Evolutionary conservation across 805 yeast species (phyloP), one percentile per base, ranked within the genome.

Genomic region (Yarrowia sp.): DNA sequence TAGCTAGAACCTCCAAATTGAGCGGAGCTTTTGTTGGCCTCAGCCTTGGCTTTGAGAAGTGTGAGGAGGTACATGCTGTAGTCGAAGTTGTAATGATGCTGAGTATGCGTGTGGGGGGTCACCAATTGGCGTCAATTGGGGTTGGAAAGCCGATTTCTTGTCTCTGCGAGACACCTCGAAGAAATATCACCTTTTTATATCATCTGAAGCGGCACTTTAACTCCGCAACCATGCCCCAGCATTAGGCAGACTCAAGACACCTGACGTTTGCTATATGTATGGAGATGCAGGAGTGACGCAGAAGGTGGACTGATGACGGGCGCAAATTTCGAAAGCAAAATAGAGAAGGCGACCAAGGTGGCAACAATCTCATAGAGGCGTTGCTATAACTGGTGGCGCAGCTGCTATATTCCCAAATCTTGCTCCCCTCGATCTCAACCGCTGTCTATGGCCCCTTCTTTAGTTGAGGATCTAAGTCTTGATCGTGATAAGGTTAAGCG

Each of bases 201-300:
- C 36, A 9, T 9, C 50, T 24, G 17, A 15, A 46, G 13, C 50
- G 38, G 52, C 38, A 9, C 36, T 30, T 47, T 9, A 30, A 30
- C 52, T 47, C 52, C 52, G 52, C 52, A 47, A 47, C 36, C 56
- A 30, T 36, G n/a, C 56, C 56, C 34, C 56, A 50, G 24, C 20
- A 6, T 47, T 12, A 30, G 36, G 33, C 39, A 49, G 38, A 30
- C 30, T 47, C 52, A 17, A 47, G 52, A 47, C 52, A 47, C 52
- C 5, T n/a, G 52, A 50, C 42, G 40, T 17, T 50, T 50, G 56
- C 56, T 50, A 50, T 17, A 6, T 50, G 55, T 20, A 24, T n/a
- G 49, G 40, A 50, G 42, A 34, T 50, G 42, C 56, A 50, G 56
- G 56, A 12, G 24, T 50, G 56, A 50, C 34, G 55, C 55, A 49